Base-by-base conservation (phyloP, 495 filamentous ascomycete genomes). In the Penicillium pulvis region DNA sequence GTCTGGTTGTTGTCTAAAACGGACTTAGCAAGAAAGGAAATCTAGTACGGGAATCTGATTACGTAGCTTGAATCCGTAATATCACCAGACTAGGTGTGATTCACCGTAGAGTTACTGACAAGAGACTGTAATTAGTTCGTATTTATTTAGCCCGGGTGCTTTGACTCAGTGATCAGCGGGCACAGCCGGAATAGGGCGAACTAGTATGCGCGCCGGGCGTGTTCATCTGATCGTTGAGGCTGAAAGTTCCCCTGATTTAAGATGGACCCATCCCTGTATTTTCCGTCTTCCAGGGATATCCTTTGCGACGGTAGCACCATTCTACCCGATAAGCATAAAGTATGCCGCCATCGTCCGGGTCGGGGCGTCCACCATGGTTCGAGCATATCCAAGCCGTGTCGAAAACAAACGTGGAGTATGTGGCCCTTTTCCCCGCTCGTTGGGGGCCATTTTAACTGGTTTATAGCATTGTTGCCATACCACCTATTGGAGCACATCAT, bases 401-500 rank as follows among this genome's bases (percentile, higher is more conserved):
- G 14, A 41, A 72, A 16, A 77, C 72, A 0, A 68, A 72, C 54
- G 69, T 75, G 20, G 77, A 80, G 77, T 80, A 63, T 43, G 75
- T 64, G 31, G 6, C 35, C 33, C n/a, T 4, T 10, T 49, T 36
- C 47, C 50, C 57, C 36, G 48, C 48, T 55, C 36, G 55, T 36
- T 8, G 23, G 42, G 39, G 16, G 45, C 58, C 7, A 19, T 14
- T 31, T 56, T 54, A 28, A 59, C 46, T 23, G 19, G 56, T 31
- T 48, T 50, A 26, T 52, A 80, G 78, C 57, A 76, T 80, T 30
- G 69, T 80, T 17, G 75, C 70, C 3, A 61, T 80, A 16, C 76
- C 76, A 17, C 71, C 76, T 6, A 77, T 80, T 39, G 76, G 76
- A 14, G 76, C 71, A 41, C 68, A 79, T 59, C 72, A 71, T 36